Percentiles rank a stretch among this genome's conserved stretches.
These are phyloP conservation scores for Phytopythium ostracodes DNA, from an alignment of 352 stramenopile species.

Conservation along the genomic window DNA sequence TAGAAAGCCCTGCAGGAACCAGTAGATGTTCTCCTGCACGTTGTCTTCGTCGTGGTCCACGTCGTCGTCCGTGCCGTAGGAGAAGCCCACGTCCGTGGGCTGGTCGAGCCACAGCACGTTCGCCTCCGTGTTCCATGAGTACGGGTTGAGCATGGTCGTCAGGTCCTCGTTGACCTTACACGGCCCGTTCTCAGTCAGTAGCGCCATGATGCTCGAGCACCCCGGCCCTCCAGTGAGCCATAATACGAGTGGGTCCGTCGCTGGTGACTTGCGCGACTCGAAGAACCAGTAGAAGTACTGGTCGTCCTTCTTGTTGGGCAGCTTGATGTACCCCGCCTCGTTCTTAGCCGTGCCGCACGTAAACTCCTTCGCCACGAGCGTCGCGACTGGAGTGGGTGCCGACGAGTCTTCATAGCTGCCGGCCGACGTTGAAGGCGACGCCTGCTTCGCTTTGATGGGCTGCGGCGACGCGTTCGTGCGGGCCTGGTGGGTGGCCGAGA, in stretches of 20 bases:
- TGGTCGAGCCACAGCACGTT: conserved; percentile 67
- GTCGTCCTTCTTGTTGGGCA: conserved; percentile 32
- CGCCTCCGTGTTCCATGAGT: conserved; percentile 50
- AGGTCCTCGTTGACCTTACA: conserved; percentile 33
- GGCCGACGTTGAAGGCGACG: neutral
- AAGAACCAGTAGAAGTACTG: conserved; percentile 64
- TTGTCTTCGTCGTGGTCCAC: conserved; percentile 23
- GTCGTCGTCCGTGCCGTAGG: conserved; percentile 19
- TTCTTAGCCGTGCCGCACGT: conserved; percentile 27
- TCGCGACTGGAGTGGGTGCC: neutral
- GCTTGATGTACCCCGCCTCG: conserved; percentile 41
- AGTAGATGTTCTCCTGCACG: conserved; percentile 43
- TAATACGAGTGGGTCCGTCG: conserved; percentile 65
- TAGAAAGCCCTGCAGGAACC: conserved; percentile 52
- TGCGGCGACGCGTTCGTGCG: conserved; percentile 6
- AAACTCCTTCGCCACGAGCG: conserved; percentile 9
- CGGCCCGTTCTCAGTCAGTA: conserved; percentile 54
- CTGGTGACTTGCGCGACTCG: conserved; percentile 39
- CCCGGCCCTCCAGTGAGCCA: conserved; percentile 42
- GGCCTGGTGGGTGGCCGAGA: conserved; percentile 7
- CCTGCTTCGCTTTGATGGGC: conserved; percentile 9
- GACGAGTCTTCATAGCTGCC: conserved; percentile 6
- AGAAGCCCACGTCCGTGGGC: conserved; percentile 42
- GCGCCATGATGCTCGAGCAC: conserved; percentile 35
- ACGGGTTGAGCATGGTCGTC: conserved; percentile 33